A percentile compares a stretch with the other conserved stretches of the same genome.
Conservation (phyloP, 1,139 yeast species). For the Ogataea hybrid region DNA sequence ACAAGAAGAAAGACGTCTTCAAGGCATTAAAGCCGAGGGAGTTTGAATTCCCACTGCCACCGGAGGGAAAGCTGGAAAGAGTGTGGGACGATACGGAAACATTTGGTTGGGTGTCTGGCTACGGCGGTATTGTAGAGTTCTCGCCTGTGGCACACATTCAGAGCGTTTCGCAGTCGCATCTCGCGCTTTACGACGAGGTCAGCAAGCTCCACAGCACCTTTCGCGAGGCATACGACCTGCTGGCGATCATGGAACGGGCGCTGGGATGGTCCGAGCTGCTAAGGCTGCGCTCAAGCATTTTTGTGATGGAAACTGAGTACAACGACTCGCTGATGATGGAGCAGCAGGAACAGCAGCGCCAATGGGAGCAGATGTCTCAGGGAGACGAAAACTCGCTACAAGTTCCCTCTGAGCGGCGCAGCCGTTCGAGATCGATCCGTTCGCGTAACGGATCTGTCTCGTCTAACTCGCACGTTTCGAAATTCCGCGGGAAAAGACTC, state of each 20-base stretch:
- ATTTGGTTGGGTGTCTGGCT: conserved; percentile 53
- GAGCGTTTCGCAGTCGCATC: conserved; percentile 63
- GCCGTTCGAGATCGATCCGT: conserved; percentile 30
- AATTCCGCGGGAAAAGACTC: conserved; percentile 67
- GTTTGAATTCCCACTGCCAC: conserved; percentile 73
- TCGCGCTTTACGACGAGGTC: conserved; percentile 68
- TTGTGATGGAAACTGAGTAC: conserved; percentile 95
- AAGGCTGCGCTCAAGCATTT: conserved; percentile 75
- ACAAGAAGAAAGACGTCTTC: conserved; percentile 59
- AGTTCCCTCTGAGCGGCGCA: conserved; percentile 12
- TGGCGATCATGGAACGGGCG: conserved; percentile 53
- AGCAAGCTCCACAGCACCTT: conserved; percentile 70
- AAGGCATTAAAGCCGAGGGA: conserved; percentile 67
- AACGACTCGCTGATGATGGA: conserved; percentile 23
- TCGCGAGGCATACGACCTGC: conserved; percentile 71
- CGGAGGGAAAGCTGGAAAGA: conserved; percentile 60
- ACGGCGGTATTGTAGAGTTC: conserved; percentile 45
- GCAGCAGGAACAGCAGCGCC: conserved; percentile 12
- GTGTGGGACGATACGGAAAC: conserved; percentile 47
- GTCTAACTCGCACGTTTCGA: conserved; percentile 23
- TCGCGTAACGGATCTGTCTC: conserved; percentile 22
- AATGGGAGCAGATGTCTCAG: conserved; percentile 5
- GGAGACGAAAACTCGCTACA: conserved; percentile 2
- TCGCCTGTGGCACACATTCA: conserved; percentile 42
- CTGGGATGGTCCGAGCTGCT: conserved; percentile 93